Conservation (phyloP, 371 early-diverging fungal genomes). For the Encephalitozoon cuniculi region DNA sequence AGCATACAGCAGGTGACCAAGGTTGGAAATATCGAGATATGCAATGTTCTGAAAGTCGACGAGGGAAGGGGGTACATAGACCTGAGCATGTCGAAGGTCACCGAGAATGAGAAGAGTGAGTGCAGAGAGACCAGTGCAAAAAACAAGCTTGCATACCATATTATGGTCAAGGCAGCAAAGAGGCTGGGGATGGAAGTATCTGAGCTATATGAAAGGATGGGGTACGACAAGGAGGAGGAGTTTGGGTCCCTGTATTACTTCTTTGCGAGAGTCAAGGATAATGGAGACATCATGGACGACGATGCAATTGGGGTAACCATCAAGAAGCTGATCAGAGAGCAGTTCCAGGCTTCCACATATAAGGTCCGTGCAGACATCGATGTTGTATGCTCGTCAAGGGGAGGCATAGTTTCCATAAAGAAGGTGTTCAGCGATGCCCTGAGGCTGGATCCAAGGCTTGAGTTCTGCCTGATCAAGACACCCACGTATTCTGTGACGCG, state of each 20-base stretch:
- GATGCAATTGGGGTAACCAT: conserved; percentile 35
- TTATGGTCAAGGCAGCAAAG: conserved; percentile 78
- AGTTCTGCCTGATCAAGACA: conserved; percentile 46
- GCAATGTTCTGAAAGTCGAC: conserved; percentile 89
- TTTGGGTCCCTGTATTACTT: conserved; percentile 73
- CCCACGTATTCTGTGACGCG: conserved; percentile 57
- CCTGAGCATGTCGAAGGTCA: conserved; percentile 86
- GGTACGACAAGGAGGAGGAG: conserved; percentile 91
- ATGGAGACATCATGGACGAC: conserved; percentile 23
- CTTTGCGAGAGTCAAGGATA: conserved; percentile 45
- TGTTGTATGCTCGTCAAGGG: conserved; percentile 82
- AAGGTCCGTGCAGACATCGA: conserved; percentile 71
- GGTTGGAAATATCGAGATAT: conserved; percentile 87
- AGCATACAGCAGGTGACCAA: conserved; percentile 90
- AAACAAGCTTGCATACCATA: conserved; percentile 75
- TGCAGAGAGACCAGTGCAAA: conserved; percentile 88
- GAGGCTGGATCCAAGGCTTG: conserved; percentile 64
- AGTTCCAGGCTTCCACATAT: conserved; percentile 47
- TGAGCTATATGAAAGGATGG: conserved; percentile 75
- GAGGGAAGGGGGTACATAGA: conserved; percentile 98
- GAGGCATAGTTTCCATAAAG: conserved; percentile 91
- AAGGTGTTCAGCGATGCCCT: conserved; percentile 79
- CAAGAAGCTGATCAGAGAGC: conserved; percentile 45
- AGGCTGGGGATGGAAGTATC: conserved; percentile 69
- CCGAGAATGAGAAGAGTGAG: conserved; percentile 81